Base-by-base conservation (phyloP, 1,284 basidiomycete species). In the Sporisorium iseilematis-ciliati region DNA sequence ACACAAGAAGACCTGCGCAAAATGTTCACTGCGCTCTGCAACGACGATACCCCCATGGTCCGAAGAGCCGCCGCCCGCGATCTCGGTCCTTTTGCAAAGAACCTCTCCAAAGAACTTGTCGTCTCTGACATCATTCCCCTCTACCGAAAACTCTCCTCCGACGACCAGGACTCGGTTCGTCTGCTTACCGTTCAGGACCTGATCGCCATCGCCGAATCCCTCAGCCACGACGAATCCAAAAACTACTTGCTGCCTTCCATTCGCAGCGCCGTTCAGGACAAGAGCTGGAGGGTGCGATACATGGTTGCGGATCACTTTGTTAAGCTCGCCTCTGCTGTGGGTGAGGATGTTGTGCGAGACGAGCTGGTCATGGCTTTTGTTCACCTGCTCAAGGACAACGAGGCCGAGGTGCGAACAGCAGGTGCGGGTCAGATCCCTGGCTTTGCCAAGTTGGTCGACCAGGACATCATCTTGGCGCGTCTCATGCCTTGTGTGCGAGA, bases 301-400 rank as follows among this genome's bases (percentile, higher is more conserved):
- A 99, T 99, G 96, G 94, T 95, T 18, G 97, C 96, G 6, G 95
- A 91, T 79, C 93, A 99, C 87, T 99, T 99, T 87, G 97, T 99
- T 75, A 93, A 95, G 75, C 66, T 99, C 41, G 95, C 97, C 2
- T 92, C 95, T 83, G 91, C 93, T 16, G 93, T 97, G 33, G 95
- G 95, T 14, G 88, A 90, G 75, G 94, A 95, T 54, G 90, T 99
- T 62, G 93, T 98, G 53, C 90, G 94, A 73, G 96, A 98, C 79
- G 97, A 99, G 85, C 88, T 99, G 63, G 94, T 97, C 68, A 90
- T 90, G 51, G 94, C 97, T 70, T 99, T 93, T 85, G 94, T 98
- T 4, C 92, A 93, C 65, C 88, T 99, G 51, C 88, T 99, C 82
- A 98, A 97, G 87, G 97, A 99, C 85, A 97, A 97, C 82, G 97